Evolutionary conservation across 2,329 filamentous ascomycete genomes (phyloP).

Genomic region (Drechslerella stenobrocha): DNA sequence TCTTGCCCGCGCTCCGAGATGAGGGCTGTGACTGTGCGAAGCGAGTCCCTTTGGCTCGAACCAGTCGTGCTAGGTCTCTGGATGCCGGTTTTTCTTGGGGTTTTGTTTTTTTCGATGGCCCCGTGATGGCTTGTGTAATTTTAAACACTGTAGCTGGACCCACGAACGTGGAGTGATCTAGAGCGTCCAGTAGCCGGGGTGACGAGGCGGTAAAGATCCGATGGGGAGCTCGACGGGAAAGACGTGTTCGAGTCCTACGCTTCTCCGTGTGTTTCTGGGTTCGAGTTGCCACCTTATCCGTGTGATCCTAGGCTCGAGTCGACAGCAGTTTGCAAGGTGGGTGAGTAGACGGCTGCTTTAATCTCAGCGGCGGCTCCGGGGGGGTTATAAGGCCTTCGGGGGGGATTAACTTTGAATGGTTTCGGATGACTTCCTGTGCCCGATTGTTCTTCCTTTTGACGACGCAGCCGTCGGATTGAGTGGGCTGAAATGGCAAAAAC

Average conservation of each 20-base stretch:
- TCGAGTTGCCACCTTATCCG: too few species aligned
- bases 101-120: constrained; percentile 9
- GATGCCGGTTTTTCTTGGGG: not conserved
- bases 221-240: constrained; percentile 6
- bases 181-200: constrained; percentile 42
- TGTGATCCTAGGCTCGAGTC: too few species aligned
- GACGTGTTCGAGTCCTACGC: constrained; percentile 3
- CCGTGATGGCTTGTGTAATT: constrained; percentile 46
- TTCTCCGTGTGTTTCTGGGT: constrained; percentile 14
- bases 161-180: constrained; percentile 28
- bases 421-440: constrained; percentile 4
- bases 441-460: constrained; percentile 12
- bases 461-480: constrained; percentile 40
- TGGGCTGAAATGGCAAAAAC: constrained; percentile 29
- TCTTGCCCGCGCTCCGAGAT: too few species aligned
- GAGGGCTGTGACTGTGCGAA: not conserved
- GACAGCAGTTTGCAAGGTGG: too few species aligned
- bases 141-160: constrained; percentile 24
- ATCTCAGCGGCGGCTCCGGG: not conserved
- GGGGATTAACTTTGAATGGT: not conserved
- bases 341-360: not conserved
- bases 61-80: not conserved
- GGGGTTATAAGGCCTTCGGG: not conserved
- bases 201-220: constrained; percentile 39
- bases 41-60: not conserved